phyloP scores from a whole-genome alignment of 108 stramenopile species.

The Cyclotella sp. region DNA sequence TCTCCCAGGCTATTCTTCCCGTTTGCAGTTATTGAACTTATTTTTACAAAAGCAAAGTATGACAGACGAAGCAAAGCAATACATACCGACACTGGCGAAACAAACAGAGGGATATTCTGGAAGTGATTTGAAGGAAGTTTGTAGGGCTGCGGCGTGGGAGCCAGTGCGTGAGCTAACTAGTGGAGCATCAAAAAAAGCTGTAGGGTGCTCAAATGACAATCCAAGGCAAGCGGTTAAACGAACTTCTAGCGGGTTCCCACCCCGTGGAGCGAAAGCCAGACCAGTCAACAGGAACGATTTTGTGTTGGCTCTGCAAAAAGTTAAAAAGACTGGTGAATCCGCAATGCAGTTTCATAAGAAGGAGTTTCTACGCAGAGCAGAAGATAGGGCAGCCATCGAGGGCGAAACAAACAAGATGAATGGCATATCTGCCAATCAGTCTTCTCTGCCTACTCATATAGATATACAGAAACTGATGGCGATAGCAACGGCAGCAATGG shows the following conservation, averaged over 20 bases:
- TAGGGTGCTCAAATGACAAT: slow-evolving; percentile 30
- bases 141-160: slow-evolving; percentile 92
- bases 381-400: slow-evolving; percentile 32
- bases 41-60: slow-evolving; percentile 73
- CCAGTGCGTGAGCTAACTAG: slow-evolving; percentile 82
- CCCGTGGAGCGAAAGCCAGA: slow-evolving; percentile 57
- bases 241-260: slow-evolving; percentile 48
- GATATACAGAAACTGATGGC: slow-evolving; percentile 47
- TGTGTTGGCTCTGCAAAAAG: slow-evolving; percentile 69
- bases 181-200: slow-evolving; percentile 66
- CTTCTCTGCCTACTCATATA: not conserved
- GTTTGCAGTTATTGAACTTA: slow-evolving; percentile 83
- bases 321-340: slow-evolving; percentile 79
- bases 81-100: slow-evolving; percentile 73
- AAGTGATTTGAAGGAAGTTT: slow-evolving; percentile 95
- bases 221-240: slow-evolving; percentile 14
- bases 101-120: slow-evolving; percentile 88
- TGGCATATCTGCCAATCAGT: not conserved
- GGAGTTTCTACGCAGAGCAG: slow-evolving; percentile 45
- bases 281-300: slow-evolving; percentile 74
- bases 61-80: slow-evolving; percentile 45
- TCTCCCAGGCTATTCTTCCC: slow-evolving; percentile 69
- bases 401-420: slow-evolving; percentile 33
- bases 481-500: slow-evolving; percentile 25
- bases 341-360: slow-evolving; percentile 58